Evolutionary conservation across 768 basidiomycete genomes (phyloP), one percentile per base, ranked within the genome.

Genomic region (Boletus insuetus): DNA sequence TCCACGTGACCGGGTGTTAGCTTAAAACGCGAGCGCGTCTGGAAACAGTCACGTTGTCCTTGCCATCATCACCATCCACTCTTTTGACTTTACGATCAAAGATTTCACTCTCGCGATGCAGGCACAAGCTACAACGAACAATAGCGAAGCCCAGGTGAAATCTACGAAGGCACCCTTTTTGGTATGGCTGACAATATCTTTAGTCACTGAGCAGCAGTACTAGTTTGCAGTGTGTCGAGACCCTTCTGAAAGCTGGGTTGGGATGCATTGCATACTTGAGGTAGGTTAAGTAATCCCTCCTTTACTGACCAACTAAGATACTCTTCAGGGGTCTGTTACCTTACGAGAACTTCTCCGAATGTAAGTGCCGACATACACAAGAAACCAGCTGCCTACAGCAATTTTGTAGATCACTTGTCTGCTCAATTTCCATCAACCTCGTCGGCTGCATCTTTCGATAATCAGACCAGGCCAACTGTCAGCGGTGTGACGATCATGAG

Each of bases 231-330:
- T 83, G 84, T 19, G 82, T 91, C 12, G 82, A 91, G 63, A 89
- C 87, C 12, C 74, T 92, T 41, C 73, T 92, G 7, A 79, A 77
- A 56, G 87, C 89, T 10, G 86, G 87, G 11, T 69, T 92, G 42
- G 87, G 87, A 0, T 87, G 87, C 51, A 88, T 92, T 51, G 82
- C 88, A 16, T 92, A 85, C 68, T 71, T 92, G 54, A 82, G 89
- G 89, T 84, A 59, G n/a, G n/a, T 32, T 55, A 42, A 3, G 14
- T 16, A 16, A 19, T 20, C 12, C 13, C 19, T 19, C 10, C 14
- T 46, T 42, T 35, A 17, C 13, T 29, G 31, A 12, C 53, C 19
- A 11, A 51, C 60, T 55, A 48, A 64, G 20, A 58, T 40, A 46
- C 45, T 54, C 31, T 32, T 52, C 49, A 91, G 89, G 64, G 86